Conservation (phyloP, 441 rosid species). For the Adansonia rubrostipa region DNA sequence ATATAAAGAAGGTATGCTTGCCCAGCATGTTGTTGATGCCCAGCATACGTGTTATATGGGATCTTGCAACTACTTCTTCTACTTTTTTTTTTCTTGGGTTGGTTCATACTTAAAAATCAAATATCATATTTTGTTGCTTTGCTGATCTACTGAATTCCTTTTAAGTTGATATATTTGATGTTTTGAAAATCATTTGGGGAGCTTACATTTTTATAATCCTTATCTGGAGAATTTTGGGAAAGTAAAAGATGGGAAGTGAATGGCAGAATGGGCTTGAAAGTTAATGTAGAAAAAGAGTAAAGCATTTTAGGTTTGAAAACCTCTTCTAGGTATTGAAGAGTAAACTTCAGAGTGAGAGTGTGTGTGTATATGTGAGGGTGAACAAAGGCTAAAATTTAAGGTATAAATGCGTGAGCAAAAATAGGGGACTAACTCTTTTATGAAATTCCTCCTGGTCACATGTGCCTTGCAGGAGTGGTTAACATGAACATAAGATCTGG, state of each 20-base stretch:
- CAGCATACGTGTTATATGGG: conserved; percentile 5
- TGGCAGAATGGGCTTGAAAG: background rate
- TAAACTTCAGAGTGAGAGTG: background rate
- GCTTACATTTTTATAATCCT: background rate
- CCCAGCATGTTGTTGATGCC: conserved; percentile 17
- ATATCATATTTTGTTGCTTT: background rate
- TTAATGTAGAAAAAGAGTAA: background rate
- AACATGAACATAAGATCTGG: background rate
- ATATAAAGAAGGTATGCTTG: conserved; percentile 74
- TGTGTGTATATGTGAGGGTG: background rate
- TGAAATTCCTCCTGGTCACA: background rate
- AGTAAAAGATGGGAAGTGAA: background rate
- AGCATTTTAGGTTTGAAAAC: background rate
- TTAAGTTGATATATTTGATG: conserved; percentile 20
- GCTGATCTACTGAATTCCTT: conserved; percentile 10
- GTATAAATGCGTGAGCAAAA: background rate
- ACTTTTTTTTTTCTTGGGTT: background rate
- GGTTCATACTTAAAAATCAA: conserved; percentile 3
- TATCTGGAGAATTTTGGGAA: conserved; percentile 2
- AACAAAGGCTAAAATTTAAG: conserved; percentile 1
- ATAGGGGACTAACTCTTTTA: background rate
- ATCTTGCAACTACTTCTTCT: background rate
- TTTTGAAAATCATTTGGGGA: conserved; percentile 4
- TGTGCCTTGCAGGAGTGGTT: background rate
- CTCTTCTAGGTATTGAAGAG: background rate